phyloP scores from a whole-genome alignment of 2,329 filamentous ascomycete species.

The Albifimbria verrucaria region DNA sequence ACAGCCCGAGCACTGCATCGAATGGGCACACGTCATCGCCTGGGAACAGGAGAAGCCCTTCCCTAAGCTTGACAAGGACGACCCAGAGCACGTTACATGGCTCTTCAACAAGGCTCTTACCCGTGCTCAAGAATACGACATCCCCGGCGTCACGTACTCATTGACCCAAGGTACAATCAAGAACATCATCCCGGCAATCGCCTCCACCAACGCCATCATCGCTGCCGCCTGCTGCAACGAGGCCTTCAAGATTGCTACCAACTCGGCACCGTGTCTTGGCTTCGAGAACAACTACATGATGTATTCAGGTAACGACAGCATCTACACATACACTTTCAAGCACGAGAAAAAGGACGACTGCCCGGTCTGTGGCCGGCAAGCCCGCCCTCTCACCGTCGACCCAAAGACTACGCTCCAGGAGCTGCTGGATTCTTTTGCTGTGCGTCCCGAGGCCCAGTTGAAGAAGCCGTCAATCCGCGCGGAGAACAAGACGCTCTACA shows the following conservation, averaged over 20 bases:
- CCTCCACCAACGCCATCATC: constrained; percentile 95
- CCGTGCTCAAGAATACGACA: constrained; percentile 84
- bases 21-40: constrained; percentile 98
- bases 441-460: constrained; percentile 83
- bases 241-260: constrained; percentile 88
- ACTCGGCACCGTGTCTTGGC: constrained; percentile 75
- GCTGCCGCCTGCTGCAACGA: constrained; percentile 96
- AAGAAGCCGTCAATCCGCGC: constrained; percentile 86
- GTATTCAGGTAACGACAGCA: constrained; percentile 93
- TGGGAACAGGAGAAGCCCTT: constrained; percentile 88
- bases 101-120: constrained; percentile 80
- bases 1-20: constrained; percentile 96
- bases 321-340: constrained; percentile 97
- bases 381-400: constrained; percentile 71
- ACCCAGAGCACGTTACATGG: constrained; percentile 97
- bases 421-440: constrained; percentile 79
- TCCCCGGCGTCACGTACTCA: constrained; percentile 88
- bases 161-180: constrained; percentile 97
- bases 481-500: constrained; percentile 83
- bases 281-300: constrained; percentile 94
- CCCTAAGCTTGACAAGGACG: constrained; percentile 86
- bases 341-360: constrained; percentile 94
- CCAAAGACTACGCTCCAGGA: constrained; percentile 72
- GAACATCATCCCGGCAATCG: constrained; percentile 98
- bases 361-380: constrained; percentile 83